Conservation (phyloP, 805 yeast genomes). For the Cyberlindnera misumaiensis region DNA sequence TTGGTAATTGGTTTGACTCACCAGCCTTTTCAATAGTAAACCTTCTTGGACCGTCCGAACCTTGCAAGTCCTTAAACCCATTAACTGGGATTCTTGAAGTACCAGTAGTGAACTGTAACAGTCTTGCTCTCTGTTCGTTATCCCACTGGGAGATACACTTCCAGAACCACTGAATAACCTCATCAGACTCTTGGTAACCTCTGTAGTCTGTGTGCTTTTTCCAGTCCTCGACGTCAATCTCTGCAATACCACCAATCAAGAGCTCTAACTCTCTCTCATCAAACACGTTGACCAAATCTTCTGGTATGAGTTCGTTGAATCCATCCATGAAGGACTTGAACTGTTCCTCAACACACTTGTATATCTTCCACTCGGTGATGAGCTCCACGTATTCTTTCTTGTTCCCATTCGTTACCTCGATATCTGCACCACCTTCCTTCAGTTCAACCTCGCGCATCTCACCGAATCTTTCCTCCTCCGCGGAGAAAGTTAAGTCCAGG, state of each 20-base stretch:
- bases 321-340: constrained; percentile 96
- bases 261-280: constrained; percentile 97
- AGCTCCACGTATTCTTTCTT: constrained; percentile 93
- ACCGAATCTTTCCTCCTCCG: constrained; percentile 92
- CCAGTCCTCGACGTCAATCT: constrained; percentile 98
- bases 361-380: constrained; percentile 93
- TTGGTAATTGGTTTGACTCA: constrained; percentile 85
- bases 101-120: constrained; percentile 96
- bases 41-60: constrained; percentile 98
- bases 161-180: constrained; percentile 99
- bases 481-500: constrained; percentile 82
- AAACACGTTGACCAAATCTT: constrained; percentile 91
- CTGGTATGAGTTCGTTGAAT: constrained; percentile 94
- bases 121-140: constrained; percentile 90
- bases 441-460: constrained; percentile 84
- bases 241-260: constrained; percentile 96
- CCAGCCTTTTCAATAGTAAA: constrained; percentile 99
- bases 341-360: constrained; percentile 89
- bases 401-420: constrained; percentile 91
- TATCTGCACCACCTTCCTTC: constrained; percentile 80
- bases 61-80: constrained; percentile 97
- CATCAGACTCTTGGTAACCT: constrained; percentile 95
- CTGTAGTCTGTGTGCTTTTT: constrained; percentile 97
- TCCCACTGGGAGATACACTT: constrained; percentile 90
- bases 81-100: constrained; percentile 98